Base-by-base conservation (phyloP, 345 rosid species). In the Combretum micranthum region DNA sequence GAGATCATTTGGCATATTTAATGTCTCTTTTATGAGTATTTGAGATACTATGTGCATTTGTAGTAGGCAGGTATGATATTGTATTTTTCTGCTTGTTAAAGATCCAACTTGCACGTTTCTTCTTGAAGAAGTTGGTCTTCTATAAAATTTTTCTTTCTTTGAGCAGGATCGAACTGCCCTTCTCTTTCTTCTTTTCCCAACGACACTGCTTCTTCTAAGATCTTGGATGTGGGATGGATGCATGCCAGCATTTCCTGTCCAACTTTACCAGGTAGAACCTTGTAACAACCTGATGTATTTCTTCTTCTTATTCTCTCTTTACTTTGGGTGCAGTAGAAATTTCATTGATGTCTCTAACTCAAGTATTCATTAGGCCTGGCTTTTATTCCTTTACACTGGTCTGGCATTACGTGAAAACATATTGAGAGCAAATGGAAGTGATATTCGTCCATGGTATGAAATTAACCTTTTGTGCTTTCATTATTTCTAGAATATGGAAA, bases 331-430 rank as follows among this genome's bases (percentile, higher is more conserved):
- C 39, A 32, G 39, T 32, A 32, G 39, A 32, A 32, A 5, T 32
- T 2, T 32, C 39, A 20, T 9, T 56, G 17, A 20, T 22, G 52
- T 52, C 19, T 44, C 62, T 20, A 52, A 32, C 53, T 25, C 23
- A 37, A 49, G 15, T 58, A 9, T 69, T 32, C 53, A 63, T 57
- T 58, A 92, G 97, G 91, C 86, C 21, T 92, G 99, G 97, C 80
- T 94, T 26, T 71, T 90, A 70, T 87, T 94, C 82, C 97, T 94
- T 57, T 90, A 94, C 72, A 85, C 95, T 42, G 97, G 96, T 23
- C 82, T 94, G 92, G 90, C 87, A 55, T 69, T 94, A 80, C 83
- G 99, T 32, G 99, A 94, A 69, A 94, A 93, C 66, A 86, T 90
- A 63, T 70, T 94, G 64, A 79, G 95, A 78, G 95, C 83, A 47